Conservation (phyloP, 2,329 filamentous ascomycete genomes). For the Phaeomoniella chlamydospora region DNA sequence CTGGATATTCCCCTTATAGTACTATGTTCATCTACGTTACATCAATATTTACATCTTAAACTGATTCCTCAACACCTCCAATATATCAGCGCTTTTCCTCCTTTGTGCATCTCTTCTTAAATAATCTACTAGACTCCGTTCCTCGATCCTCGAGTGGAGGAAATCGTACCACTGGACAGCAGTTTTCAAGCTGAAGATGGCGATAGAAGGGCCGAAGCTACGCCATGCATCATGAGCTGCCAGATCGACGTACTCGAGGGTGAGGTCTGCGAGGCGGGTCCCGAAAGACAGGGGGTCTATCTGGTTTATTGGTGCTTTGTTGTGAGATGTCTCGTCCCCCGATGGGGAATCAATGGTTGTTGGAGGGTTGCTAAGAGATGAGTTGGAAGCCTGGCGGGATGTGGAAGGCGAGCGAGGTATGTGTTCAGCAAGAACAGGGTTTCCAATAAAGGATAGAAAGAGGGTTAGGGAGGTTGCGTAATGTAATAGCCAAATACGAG, state of each 20-base stretch:
- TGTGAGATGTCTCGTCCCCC: too few relatives aligned
- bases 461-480: background rate
- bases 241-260: background rate
- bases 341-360: background rate
- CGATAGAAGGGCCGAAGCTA: background rate
- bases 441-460: background rate
- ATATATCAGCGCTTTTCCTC: too few relatives aligned
- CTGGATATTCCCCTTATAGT: too few relatives aligned
- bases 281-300: too few relatives aligned
- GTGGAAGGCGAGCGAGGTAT: background rate
- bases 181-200: background rate
- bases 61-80: too few relatives aligned
- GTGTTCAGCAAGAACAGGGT: background rate
- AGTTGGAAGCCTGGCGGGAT: background rate
- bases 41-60: too few relatives aligned
- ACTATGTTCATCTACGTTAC: too few relatives aligned
- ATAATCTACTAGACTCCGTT: too few relatives aligned
- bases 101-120: too few relatives aligned
- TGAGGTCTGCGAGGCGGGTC: background rate
- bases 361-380: background rate
- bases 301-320: too few relatives aligned
- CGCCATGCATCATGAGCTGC: background rate
- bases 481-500: background rate
- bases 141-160: too few relatives aligned
- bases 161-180: background rate